Base-by-base conservation (phyloP, 179 eudicot genomes). In the Monotropa hypopitys region DNA sequence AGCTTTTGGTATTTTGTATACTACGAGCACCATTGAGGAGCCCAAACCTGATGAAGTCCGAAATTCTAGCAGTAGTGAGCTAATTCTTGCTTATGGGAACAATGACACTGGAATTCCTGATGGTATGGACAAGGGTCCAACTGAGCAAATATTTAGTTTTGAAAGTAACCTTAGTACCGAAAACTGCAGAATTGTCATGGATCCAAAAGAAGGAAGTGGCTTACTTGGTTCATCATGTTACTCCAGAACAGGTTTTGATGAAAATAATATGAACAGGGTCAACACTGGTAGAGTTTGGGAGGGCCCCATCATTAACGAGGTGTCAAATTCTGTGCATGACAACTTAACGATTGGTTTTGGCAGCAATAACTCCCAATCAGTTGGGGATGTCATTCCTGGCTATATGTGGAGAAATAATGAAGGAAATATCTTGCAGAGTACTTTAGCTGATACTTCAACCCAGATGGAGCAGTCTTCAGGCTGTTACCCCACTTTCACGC, bases 261-360 rank as follows among this genome's bases (percentile, higher is more conserved):
- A 83, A 77, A 85, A 84, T 80, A 82, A 83, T 82, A 72, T 86
- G 83, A 86, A 84, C 83, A 78, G 83, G 77, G 76, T 81, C 38
- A 86, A 85, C 66, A 54, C 83, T 28, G 87, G 85, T 45, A 46
- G 86, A 45, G 77, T 85, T 54, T 88, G 91, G 88, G 87, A 84
- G n/a, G 82, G 85, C 69, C 79, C 88, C 71, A 87, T 84, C 79
- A 74, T 83, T 30, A 81, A 83, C 81, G 87, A 80, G 56, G 80
- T 82, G 79, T 85, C 81, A 67, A 83, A 69, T 74, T 81, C 91
- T 68, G 88, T 83, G 49, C 83, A 88, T 54, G 85, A 87, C 5
- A 84, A 92, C 77, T 81, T 89, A 75, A 87, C 88, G 89, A 78
- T 85, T 81, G 91, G 89, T 82, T 94, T 89, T 83, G 86, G 89